Percentiles rank a stretch among this genome's conserved stretches.
These are phyloP conservation scores for Botrytis paeoniae DNA, from an alignment of 2,329 filamentous ascomycete genomes.

Conservation along the genomic window DNA sequence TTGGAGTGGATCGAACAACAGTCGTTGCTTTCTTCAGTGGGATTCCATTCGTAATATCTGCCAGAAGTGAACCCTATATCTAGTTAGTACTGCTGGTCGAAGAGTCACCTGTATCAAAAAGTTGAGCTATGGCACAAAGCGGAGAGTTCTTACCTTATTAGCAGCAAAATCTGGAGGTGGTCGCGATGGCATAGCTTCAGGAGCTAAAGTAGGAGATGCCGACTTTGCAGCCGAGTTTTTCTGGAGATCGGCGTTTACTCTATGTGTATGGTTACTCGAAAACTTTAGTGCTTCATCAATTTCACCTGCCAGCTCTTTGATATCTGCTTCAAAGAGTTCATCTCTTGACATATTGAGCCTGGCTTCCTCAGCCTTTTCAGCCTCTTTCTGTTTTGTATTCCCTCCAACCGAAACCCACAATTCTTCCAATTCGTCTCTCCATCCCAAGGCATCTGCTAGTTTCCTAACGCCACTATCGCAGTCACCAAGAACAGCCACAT, in stretches of 20 bases:
- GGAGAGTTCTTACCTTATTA: background rate
- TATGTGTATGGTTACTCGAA: slow-evolving; percentile 34
- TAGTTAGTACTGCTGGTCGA: background rate
- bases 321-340: slow-evolving; percentile 44
- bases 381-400: slow-evolving; percentile 50
- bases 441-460: slow-evolving; percentile 77
- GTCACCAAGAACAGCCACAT: slow-evolving; percentile 78
- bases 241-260: slow-evolving; percentile 31
- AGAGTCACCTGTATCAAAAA: background rate
- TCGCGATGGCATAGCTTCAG: background rate
- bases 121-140: background rate
- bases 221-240: slow-evolving; percentile 13
- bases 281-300: slow-evolving; percentile 38
- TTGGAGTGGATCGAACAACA: background rate
- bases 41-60: background rate
- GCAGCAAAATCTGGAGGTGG: background rate
- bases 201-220: background rate
- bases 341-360: slow-evolving; percentile 43
- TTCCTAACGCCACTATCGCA: slow-evolving; percentile 79
- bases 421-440: slow-evolving; percentile 76
- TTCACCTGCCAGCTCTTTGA: slow-evolving; percentile 39
- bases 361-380: slow-evolving; percentile 21
- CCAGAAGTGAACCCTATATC: background rate
- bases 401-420: slow-evolving; percentile 68
- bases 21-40: background rate